Conservation (phyloP, 495 filamentous ascomycete genomes). For the Penicillium fimorum region DNA sequence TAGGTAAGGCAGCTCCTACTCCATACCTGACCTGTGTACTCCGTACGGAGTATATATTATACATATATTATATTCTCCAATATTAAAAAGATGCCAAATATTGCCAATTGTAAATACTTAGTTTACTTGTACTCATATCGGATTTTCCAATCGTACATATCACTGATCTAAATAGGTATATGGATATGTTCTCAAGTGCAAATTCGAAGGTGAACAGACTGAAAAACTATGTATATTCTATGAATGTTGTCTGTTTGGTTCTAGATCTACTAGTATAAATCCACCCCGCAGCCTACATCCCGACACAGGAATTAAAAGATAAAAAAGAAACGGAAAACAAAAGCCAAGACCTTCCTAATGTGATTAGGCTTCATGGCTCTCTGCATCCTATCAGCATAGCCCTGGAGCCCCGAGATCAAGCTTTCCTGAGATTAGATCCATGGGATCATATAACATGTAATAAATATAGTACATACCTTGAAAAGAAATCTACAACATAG, state of each 20-base stretch:
- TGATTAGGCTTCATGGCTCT: neutral
- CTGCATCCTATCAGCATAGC: neutral
- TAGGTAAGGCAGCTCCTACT: neutral
- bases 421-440: neutral
- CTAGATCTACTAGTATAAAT: neutral
- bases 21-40: too few species aligned
- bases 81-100: neutral
- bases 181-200: neutral
- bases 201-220: neutral
- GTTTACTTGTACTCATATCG: too few species aligned
- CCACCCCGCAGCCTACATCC: neutral
- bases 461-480: too few species aligned
- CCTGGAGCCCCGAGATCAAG: neutral
- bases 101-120: too few species aligned
- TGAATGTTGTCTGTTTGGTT: neutral
- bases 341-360: slow-evolving; percentile 4
- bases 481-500: too few species aligned
- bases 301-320: neutral
- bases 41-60: too few species aligned
- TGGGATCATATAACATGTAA: too few species aligned
- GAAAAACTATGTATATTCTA: neutral
- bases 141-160: neutral
- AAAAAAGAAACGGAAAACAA: neutral
- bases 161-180: neutral
- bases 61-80: too few species aligned